Evolutionary conservation across 225 moss, liverwort and hornwort species (phyloP).

Genomic region (Lunularia cruciata): DNA sequence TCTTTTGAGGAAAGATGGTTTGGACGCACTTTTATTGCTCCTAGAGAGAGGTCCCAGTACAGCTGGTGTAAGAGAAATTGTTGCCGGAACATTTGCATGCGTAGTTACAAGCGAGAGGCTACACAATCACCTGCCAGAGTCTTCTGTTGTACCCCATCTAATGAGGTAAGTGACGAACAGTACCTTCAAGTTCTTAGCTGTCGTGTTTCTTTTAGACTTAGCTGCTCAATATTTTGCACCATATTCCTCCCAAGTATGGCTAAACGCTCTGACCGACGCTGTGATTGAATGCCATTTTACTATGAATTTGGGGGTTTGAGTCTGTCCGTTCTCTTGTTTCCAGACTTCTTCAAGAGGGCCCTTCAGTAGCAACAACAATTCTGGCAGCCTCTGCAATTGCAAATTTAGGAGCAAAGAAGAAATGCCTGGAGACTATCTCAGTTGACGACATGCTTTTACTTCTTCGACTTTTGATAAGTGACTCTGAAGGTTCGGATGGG

Average conservation of each 20-base stretch:
- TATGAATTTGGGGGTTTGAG: too few relatives aligned
- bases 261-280: neutral
- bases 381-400: slow-evolving; percentile 62
- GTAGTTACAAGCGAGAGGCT: slow-evolving; percentile 62
- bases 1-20: slow-evolving; percentile 36
- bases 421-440: slow-evolving; percentile 48
- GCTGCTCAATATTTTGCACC: too few relatives aligned
- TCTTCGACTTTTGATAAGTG: slow-evolving; percentile 42
- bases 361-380: slow-evolving; percentile 47
- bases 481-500: slow-evolving; percentile 1
- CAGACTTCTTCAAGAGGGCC: slow-evolving; percentile 64
- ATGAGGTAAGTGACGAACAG: slow-evolving; percentile 50
- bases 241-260: too few relatives aligned
- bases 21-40: slow-evolving; percentile 44
- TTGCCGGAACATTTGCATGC: slow-evolving; percentile 51
- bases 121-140: slow-evolving; percentile 39
- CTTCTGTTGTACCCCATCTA: slow-evolving; percentile 48
- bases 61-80: slow-evolving; percentile 45
- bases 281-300: neutral
- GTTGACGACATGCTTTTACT: slow-evolving; percentile 45
- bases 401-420: slow-evolving; percentile 67
- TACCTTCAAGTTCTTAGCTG: too few relatives aligned
- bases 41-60: slow-evolving; percentile 42
- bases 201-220: neutral
- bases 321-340: slow-evolving; percentile 7